phyloP scores from a whole-genome alignment of 202 grass and related monocot genomes.

The Dendrocalamus latiflorus region DNA sequence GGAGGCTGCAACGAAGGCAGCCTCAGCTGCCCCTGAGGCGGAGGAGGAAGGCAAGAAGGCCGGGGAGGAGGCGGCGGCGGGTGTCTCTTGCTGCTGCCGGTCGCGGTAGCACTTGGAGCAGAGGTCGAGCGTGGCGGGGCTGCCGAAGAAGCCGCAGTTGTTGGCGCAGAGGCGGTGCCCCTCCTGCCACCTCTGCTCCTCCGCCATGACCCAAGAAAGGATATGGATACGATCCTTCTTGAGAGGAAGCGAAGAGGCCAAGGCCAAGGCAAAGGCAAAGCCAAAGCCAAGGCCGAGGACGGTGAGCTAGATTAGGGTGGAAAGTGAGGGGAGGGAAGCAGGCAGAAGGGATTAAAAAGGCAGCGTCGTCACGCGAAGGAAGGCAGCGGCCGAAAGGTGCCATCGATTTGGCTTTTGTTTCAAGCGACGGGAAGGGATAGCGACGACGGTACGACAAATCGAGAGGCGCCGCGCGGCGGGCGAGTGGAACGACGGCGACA shows the following conservation, averaged over 20 bases:
- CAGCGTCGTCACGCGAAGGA: neutral
- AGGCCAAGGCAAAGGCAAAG: too few species aligned
- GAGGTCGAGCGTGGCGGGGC: slow-evolving; percentile 53
- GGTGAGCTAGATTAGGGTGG: too few species aligned
- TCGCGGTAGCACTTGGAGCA: slow-evolving; percentile 68
- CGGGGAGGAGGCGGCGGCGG: neutral
- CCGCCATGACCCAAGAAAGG: slow-evolving; percentile 34
- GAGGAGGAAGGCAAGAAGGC: neutral
- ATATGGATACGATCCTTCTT: too few species aligned
- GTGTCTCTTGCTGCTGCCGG: slow-evolving; percentile 18
- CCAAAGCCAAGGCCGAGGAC: neutral
- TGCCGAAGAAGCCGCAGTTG: slow-evolving; percentile 68
- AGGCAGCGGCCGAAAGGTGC: slow-evolving; percentile 18
- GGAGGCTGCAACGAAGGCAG: too few species aligned
- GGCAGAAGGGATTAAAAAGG: slow-evolving; percentile 25
- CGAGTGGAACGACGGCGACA: neutral
- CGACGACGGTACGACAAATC: slow-evolving; percentile 8
- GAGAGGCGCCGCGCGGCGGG: neutral
- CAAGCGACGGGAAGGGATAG: slow-evolving; percentile 42
- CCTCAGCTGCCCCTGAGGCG: neutral
- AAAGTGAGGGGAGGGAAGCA: neutral
- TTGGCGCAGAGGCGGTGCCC: slow-evolving; percentile 57
- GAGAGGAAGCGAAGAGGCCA: neutral
- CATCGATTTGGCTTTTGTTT: slow-evolving; percentile 38
- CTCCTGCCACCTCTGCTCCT: slow-evolving; percentile 55